Conservation (phyloP, 164 flowering plant species). For the Saururus chinensis region DNA sequence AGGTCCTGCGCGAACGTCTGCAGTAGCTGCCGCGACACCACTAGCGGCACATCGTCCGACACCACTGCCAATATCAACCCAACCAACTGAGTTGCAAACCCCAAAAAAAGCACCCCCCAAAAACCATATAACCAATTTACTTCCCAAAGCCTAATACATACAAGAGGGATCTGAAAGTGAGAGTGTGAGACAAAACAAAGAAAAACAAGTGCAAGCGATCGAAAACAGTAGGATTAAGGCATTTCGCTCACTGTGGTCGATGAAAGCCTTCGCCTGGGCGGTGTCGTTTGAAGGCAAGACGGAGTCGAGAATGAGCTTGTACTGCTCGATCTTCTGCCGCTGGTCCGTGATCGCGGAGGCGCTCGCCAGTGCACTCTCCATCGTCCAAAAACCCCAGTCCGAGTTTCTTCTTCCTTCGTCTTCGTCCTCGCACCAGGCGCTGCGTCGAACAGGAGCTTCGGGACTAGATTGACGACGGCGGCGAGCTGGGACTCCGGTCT, state of each 20-base stretch:
- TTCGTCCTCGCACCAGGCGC: too few relatives aligned
- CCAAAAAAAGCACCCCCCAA: too few relatives aligned
- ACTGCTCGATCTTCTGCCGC: conserved; percentile 92
- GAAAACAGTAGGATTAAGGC: neutral
- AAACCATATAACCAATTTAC: neutral
- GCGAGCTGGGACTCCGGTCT: too few relatives aligned
- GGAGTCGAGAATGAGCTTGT: conserved; percentile 65
- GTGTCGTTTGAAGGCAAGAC: conserved; percentile 68
- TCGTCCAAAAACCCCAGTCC: conserved; percentile 8
- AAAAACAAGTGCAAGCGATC: neutral
- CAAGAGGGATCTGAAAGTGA: neutral
- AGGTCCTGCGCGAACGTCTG: conserved; percentile 81
- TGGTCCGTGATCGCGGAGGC: conserved; percentile 79
- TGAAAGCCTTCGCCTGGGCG: conserved; percentile 55
- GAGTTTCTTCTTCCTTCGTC: too few relatives aligned
- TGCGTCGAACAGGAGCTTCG: too few relatives aligned
- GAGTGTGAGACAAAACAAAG: neutral
- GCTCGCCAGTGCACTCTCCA: conserved; percentile 72
- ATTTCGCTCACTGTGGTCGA: conserved; percentile 59
- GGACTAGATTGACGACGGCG: too few relatives aligned
- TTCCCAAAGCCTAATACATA: neutral
- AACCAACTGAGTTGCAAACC: too few relatives aligned
- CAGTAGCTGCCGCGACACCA: conserved; percentile 89
- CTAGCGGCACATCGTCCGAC: conserved; percentile 86
- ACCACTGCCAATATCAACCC: conserved; percentile 36